These are phyloP conservation scores for Ceratocystis lukuohia DNA, from an alignment of 2,329 filamentous ascomycete species.

Conservation along the genomic window DNA sequence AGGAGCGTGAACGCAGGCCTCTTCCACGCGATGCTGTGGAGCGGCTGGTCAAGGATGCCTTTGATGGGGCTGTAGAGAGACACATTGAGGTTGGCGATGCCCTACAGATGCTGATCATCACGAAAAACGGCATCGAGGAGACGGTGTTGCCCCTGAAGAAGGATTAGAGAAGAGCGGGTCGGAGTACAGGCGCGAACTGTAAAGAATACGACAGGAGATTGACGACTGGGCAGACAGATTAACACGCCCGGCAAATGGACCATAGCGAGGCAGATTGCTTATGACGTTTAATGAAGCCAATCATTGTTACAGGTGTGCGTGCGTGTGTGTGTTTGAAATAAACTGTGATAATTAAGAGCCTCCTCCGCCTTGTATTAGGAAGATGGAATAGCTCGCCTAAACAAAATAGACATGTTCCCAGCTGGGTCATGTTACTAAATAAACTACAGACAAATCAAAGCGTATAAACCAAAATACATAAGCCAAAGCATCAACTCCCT, in stretches of 20 bases:
- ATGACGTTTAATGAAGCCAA: constrained; percentile 19
- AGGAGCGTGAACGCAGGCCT: constrained; percentile 56
- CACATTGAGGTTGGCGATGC: constrained; percentile 98
- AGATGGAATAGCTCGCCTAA: not conserved
- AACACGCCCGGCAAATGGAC: not conserved
- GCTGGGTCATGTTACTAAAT: too few species aligned
- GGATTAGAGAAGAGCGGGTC: constrained; percentile 45
- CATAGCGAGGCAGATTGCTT: constrained; percentile 6
- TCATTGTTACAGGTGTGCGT: not conserved
- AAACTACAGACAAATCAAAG: not conserved
- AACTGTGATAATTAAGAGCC: not conserved
- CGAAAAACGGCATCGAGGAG: constrained; percentile 78
- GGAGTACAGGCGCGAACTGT: not conserved
- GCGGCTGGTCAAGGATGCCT: constrained; percentile 86
- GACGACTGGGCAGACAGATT: not conserved
- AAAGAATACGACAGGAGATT: not conserved
- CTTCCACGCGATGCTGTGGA: constrained; percentile 63
- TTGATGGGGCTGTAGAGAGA: constrained; percentile 93
- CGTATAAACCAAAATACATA: not conserved
- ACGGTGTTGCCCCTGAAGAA: constrained; percentile 73
- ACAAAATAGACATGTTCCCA: not conserved
- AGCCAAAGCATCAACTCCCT: not conserved
- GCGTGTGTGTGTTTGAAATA: not conserved
- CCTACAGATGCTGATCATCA: constrained; percentile 90
- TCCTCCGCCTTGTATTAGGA: not conserved